Evolutionary conservation across 2,329 filamentous ascomycete species (phyloP).

Genomic region (Moelleriella libera): DNA sequence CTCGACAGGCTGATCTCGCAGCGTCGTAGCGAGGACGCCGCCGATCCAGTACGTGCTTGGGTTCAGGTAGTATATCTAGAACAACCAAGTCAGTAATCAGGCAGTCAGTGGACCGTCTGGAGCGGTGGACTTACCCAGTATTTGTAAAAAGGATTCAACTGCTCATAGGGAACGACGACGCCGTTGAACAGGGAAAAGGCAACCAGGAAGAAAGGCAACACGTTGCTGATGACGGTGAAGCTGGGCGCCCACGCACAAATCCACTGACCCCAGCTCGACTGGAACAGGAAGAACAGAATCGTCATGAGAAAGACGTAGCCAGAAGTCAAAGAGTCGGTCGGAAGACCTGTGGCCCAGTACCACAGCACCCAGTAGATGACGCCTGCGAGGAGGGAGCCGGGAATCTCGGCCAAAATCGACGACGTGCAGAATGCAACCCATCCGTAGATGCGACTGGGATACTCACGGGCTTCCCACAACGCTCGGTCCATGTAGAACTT

Average conservation of each 20-base stretch:
- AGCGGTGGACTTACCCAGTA: constrained; percentile 39
- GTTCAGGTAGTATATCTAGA: constrained; percentile 3
- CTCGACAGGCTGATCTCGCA: constrained; percentile 14
- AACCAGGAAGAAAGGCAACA: constrained; percentile 70
- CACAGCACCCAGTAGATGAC: constrained; percentile 60
- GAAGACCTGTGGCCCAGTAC: constrained; percentile 65
- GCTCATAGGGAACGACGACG: constrained; percentile 52
- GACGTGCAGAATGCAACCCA: constrained; percentile 67
- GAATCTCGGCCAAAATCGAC: constrained; percentile 59
- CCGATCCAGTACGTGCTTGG: constrained; percentile 5
- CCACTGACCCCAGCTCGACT: constrained; percentile 67
- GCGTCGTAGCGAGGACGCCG: constrained; percentile 5
- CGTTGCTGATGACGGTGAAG: constrained; percentile 35
- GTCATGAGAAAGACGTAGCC: constrained; percentile 4
- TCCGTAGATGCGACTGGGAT: constrained; percentile 61
- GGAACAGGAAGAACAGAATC: constrained; percentile 59
- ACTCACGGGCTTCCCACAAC: constrained; percentile 61
- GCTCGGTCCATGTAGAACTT: constrained; percentile 63
- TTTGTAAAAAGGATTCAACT: constrained; percentile 55
- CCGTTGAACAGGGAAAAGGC: constrained; percentile 67
- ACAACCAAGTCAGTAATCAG: background rate
- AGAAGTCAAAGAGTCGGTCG: constrained; percentile 39
- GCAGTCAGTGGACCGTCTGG: background rate
- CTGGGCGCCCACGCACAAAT: constrained; percentile 69
- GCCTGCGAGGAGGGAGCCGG: constrained; percentile 47